phyloP scores from a whole-genome alignment of 208 protist species.

The Crithidia acanthocephali region DNA sequence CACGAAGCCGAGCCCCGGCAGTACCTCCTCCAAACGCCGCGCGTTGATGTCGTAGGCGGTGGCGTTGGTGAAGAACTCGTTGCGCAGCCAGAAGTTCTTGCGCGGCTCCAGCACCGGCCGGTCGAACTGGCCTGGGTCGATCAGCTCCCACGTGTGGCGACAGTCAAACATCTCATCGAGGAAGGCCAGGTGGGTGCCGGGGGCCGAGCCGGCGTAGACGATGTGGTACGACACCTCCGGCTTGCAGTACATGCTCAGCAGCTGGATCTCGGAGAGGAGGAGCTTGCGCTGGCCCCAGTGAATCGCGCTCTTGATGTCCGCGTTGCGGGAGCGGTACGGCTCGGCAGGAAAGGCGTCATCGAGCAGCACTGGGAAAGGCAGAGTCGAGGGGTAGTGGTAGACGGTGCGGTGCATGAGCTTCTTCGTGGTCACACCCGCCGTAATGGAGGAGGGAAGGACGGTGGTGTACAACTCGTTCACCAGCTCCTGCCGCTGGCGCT shows the following conservation, averaged over 20 bases:
- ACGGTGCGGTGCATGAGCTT: constrained; percentile 38
- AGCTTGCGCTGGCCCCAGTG: constrained; percentile 98
- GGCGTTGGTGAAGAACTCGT: constrained; percentile 96
- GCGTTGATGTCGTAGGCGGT: constrained; percentile 92
- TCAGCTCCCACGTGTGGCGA: constrained; percentile 92
- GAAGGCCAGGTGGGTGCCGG: constrained; percentile 93
- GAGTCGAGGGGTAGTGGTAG: constrained; percentile 80
- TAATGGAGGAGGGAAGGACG: not conserved
- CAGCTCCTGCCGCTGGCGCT: constrained; percentile 37
- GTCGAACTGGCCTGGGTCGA: constrained; percentile 95
- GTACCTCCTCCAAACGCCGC: constrained; percentile 66
- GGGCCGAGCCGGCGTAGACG: constrained; percentile 95
- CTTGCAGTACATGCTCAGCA: constrained; percentile 85
- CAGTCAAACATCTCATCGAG: constrained; percentile 89
- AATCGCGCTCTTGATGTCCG: constrained; percentile 88
- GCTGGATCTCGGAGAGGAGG: constrained; percentile 95
- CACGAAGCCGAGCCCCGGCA: constrained; percentile 58
- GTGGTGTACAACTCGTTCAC: constrained; percentile 29
- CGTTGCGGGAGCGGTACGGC: constrained; percentile 82
- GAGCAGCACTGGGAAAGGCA: constrained; percentile 78
- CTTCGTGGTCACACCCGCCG: not conserved
- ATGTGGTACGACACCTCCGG: constrained; percentile 87
- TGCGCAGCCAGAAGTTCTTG: constrained; percentile 84
- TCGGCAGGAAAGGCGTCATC: constrained; percentile 71
- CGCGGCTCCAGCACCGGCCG: constrained; percentile 53